A percentile compares a stretch with the other conserved stretches of the same genome.
Evolutionary conservation across 1,284 basidiomycete species (phyloP).

Genomic region (Lentinus polychrous): DNA sequence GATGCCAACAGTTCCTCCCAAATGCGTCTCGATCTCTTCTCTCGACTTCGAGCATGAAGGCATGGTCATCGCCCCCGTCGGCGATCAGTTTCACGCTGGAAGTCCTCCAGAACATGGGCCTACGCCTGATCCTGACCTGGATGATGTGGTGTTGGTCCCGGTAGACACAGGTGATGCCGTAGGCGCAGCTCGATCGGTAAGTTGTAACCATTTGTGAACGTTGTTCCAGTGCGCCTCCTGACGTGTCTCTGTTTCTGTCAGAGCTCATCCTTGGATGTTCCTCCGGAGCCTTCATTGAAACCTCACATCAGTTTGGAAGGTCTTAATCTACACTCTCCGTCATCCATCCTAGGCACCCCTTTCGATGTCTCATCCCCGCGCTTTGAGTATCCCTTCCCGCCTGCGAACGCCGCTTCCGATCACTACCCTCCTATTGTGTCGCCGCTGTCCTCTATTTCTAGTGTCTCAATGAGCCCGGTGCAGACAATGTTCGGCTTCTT

Average conservation of each 20-base stretch:
- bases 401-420: constrained; percentile 5
- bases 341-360: constrained; percentile 27
- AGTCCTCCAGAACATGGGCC: constrained; percentile 11
- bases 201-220: constrained; percentile 8
- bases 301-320: constrained; percentile 19
- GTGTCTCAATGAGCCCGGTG: constrained; percentile 2
- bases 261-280: too few relatives aligned
- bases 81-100: constrained; percentile 1
- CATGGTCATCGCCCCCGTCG: not conserved
- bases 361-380: constrained; percentile 25
- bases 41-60: not conserved
- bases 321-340: constrained; percentile 27
- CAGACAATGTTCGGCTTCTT: not conserved
- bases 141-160: constrained; percentile 19
- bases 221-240: not conserved
- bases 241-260: not conserved
- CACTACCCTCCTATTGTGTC: constrained; percentile 4
- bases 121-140: constrained; percentile 23
- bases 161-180: constrained; percentile 16
- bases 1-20: constrained; percentile 2
- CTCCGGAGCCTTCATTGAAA: constrained; percentile 8
- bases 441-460: constrained; percentile 11
- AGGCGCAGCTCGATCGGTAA: constrained; percentile 13
- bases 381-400: constrained; percentile 30
- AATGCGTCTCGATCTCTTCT: not conserved